phyloP scores from a whole-genome alignment of 352 stramenopile species.

The Phytophthora pseudosyringae region DNA sequence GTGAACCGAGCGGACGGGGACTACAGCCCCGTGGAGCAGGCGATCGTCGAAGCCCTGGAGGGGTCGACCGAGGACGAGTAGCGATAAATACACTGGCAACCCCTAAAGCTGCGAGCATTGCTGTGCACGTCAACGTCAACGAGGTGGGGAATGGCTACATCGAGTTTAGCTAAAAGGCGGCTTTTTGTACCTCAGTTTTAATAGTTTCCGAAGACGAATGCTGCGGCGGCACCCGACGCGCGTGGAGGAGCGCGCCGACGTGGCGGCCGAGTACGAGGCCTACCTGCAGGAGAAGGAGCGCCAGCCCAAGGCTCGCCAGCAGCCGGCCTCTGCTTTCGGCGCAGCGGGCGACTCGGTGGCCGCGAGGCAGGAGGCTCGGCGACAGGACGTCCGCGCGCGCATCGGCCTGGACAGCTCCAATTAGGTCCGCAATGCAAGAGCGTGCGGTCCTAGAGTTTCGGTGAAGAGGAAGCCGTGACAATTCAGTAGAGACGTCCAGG shows the following conservation, averaged over 20 bases:
- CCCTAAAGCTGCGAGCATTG: too few relatives aligned
- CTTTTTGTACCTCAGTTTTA: slow-evolving; percentile 16
- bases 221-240: slow-evolving; percentile 52
- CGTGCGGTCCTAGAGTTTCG: background rate
- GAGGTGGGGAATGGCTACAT: slow-evolving; percentile 1
- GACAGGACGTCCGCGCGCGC: slow-evolving; percentile 40
- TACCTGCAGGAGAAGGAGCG: slow-evolving; percentile 67
- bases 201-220: slow-evolving; percentile 10
- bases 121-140: background rate
- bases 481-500: background rate
- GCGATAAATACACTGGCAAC: too few relatives aligned
- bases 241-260: slow-evolving; percentile 71
- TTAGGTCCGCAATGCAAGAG: background rate
- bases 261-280: slow-evolving; percentile 73
- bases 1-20: slow-evolving; percentile 36
- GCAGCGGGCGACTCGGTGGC: slow-evolving; percentile 17
- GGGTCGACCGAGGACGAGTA: background rate
- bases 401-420: slow-evolving; percentile 39
- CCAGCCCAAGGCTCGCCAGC: slow-evolving; percentile 15
- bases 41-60: slow-evolving; percentile 44
- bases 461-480: background rate
- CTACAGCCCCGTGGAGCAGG: slow-evolving; percentile 54
- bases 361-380: slow-evolving; percentile 26
- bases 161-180: background rate
- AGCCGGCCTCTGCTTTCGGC: slow-evolving; percentile 1